These are phyloP conservation scores for Apiotrichum laibachii DNA, from an alignment of 1,284 basidiomycete species.

Conservation along the genomic window DNA sequence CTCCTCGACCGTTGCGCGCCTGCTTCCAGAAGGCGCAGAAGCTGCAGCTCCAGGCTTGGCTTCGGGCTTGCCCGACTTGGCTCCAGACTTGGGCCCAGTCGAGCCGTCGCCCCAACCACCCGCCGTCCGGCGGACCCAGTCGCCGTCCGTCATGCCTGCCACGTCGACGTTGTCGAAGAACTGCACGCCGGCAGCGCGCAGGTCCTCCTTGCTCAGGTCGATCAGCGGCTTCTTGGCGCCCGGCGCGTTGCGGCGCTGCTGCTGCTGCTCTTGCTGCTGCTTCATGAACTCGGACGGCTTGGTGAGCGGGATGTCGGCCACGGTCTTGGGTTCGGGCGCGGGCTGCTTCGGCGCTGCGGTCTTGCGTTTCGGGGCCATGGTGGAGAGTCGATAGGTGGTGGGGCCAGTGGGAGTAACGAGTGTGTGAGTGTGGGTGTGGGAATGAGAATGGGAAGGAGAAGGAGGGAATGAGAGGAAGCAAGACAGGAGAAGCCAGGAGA, in stretches of 20 bases:
- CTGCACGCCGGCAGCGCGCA: slow-evolving; percentile 19
- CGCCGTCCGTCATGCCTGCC: neutral
- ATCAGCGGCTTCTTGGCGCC: slow-evolving; percentile 14
- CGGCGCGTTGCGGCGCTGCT: too few species aligned
- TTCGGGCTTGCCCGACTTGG: too few species aligned
- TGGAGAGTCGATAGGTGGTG: too few species aligned
- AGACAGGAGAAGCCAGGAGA: neutral
- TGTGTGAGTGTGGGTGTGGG: too few species aligned
- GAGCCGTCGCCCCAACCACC: neutral
- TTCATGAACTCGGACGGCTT: neutral
- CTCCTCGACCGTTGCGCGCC: neutral
- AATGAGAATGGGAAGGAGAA: too few species aligned
- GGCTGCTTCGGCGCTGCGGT: neutral
- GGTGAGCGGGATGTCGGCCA: neutral
- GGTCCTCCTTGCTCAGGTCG: slow-evolving; percentile 17
- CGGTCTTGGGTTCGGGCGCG: neutral
- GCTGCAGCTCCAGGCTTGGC: too few species aligned
- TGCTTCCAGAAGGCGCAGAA: too few species aligned
- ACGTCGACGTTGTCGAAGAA: slow-evolving; percentile 9
- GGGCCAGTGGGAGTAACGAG: too few species aligned
- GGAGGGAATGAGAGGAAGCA: too few species aligned
- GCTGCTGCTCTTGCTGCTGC: too few species aligned
- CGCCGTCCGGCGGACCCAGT: slow-evolving; percentile 6
- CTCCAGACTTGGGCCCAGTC: neutral
- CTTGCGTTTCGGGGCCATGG: neutral